phyloP scores from a whole-genome alignment of 1,139 yeast species.

The Geotrichum europaeum region DNA sequence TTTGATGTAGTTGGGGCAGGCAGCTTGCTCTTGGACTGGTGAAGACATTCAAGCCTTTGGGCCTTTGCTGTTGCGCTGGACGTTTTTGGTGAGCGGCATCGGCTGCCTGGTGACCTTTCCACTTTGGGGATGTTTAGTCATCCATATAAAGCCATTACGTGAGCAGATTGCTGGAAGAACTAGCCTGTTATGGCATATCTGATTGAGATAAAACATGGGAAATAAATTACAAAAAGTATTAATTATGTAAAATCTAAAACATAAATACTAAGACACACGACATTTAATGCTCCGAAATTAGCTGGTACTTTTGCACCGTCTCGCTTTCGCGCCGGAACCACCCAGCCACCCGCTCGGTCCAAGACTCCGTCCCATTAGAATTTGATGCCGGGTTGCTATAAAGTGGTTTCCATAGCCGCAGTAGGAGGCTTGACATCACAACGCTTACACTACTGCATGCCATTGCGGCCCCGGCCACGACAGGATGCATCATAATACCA shows the following conservation, averaged over 20 bases:
- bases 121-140: neutral
- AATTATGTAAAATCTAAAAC: neutral
- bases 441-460: constrained; percentile 88
- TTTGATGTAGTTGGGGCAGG: too few relatives aligned
- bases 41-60: neutral
- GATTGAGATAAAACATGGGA: neutral
- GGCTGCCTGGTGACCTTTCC: neutral
- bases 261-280: neutral
- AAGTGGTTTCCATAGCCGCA: constrained; percentile 38
- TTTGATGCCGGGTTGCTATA: neutral
- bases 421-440: constrained; percentile 66
- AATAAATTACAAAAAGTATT: neutral
- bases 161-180: neutral
- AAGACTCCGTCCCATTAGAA: neutral
- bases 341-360: neutral
- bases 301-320: neutral
- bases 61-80: neutral
- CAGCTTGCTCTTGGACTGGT: neutral
- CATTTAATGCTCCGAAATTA: neutral
- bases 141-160: neutral
- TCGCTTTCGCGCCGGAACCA: neutral
- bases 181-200: neutral
- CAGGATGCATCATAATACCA: constrained; percentile 75
- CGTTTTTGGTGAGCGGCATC: neutral
- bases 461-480: constrained; percentile 86